Conservation (phyloP, 257 asterid genomes). For the Solanum appendiculatum region DNA sequence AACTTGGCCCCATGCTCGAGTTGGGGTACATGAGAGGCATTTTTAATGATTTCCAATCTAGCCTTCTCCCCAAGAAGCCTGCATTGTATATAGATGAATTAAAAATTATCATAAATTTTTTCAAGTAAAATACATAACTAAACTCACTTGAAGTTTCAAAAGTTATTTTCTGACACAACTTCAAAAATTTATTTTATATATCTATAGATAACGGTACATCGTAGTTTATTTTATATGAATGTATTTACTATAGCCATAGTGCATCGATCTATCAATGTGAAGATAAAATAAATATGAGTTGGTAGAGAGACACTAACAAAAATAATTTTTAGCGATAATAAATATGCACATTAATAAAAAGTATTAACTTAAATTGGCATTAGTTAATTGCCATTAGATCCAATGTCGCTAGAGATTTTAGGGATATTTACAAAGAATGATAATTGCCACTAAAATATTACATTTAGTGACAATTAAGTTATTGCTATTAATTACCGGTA, state of each 20-base stretch:
- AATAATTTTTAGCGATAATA: not conserved
- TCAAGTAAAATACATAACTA: not conserved
- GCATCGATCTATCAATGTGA: not conserved
- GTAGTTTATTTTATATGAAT: not conserved
- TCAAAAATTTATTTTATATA: not conserved
- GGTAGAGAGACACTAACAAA: not conserved
- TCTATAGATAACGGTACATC: too few species aligned
- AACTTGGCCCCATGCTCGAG: conserved; percentile 34
- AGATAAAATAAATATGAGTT: not conserved
- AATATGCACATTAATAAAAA: too few species aligned
- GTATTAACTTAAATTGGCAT: too few species aligned
- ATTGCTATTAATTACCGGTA: too few species aligned
- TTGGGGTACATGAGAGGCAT: conserved; percentile 53
- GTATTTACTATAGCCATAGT: not conserved
- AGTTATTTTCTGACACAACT: not conserved
- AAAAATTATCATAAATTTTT: not conserved
- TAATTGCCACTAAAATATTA: too few species aligned
- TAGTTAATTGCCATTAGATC: too few species aligned
- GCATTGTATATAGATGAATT: conserved; percentile 1
- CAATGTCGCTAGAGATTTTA: too few species aligned
- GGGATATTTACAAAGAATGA: too few species aligned
- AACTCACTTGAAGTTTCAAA: not conserved
- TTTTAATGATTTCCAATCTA: conserved; percentile 36
- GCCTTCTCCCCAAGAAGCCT: conserved; percentile 47
- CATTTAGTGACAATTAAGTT: too few species aligned